A percentile compares a stretch with the other conserved stretches of the same genome.
These are phyloP conservation scores for Triadica sebifera DNA, from an alignment of 345 rosid genomes.

Conservation along the genomic window DNA sequence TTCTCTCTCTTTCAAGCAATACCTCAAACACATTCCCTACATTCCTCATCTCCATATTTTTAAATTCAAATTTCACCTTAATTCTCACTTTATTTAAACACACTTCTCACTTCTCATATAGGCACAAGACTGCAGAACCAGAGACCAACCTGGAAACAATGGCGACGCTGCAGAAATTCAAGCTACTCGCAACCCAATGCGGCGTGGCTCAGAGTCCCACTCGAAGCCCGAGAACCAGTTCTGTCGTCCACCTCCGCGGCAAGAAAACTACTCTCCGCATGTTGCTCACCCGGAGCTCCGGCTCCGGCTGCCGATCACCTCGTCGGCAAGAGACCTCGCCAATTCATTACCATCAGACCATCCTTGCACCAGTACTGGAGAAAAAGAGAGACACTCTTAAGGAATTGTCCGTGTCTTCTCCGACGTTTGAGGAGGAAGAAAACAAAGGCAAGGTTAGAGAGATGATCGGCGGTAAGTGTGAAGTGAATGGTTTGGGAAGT, in stretches of 20 bases:
- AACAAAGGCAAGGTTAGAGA: conserved; percentile 11
- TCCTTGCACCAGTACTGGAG: conserved; percentile 21
- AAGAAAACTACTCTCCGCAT: conserved; percentile 68
- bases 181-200: conserved; percentile 79
- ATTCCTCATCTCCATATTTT: background rate
- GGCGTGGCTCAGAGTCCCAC: conserved; percentile 81
- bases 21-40: conserved; percentile 10
- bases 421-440: conserved; percentile 34
- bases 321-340: conserved; percentile 21
- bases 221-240: conserved; percentile 76
- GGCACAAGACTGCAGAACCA: background rate
- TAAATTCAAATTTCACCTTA: conserved; percentile 1
- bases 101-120: background rate
- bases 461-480: conserved; percentile 24
- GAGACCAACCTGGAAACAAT: conserved; percentile 25
- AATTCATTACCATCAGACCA: conserved; percentile 14
- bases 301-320: conserved; percentile 41
- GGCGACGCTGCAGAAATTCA: conserved; percentile 84
- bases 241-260: conserved; percentile 60
- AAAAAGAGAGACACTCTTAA: conserved; percentile 46
- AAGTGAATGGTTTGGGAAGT: conserved; percentile 28
- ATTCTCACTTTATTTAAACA: background rate
- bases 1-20: conserved; percentile 35
- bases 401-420: conserved; percentile 62
- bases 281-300: conserved; percentile 58